These are phyloP conservation scores for Termitomyces sp. DNA, from an alignment of 768 basidiomycete species.

Conservation along the genomic window DNA sequence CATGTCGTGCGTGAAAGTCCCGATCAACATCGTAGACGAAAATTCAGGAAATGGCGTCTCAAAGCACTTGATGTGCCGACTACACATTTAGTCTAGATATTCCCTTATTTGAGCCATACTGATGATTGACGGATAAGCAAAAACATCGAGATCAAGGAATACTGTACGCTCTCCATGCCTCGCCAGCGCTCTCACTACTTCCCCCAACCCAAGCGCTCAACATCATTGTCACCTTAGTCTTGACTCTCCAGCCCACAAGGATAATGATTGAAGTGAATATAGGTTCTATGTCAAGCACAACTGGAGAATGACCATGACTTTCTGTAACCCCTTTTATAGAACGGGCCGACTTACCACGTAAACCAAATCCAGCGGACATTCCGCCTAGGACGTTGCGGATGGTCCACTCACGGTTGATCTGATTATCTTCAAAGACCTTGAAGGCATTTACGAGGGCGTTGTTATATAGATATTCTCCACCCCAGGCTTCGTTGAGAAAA, in stretches of 20 bases:
- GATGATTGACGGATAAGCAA: not conserved
- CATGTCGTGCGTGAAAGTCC: too few species aligned
- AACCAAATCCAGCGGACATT: constrained; percentile 82
- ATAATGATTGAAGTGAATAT: constrained; percentile 74
- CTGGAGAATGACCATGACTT: constrained; percentile 21
- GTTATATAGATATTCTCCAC: constrained; percentile 20
- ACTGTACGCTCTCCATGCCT: constrained; percentile 80
- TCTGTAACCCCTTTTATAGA: not conserved
- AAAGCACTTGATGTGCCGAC: not conserved
- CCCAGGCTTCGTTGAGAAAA: constrained; percentile 23
- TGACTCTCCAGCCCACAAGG: constrained; percentile 66
- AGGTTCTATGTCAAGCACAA: constrained; percentile 76
- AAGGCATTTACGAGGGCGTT: constrained; percentile 38
- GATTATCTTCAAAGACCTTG: constrained; percentile 65
- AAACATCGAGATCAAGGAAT: constrained; percentile 47
- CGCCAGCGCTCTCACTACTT: constrained; percentile 48
- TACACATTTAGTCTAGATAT: not conserved
- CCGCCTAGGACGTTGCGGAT: constrained; percentile 82
- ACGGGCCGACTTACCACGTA: constrained; percentile 53
- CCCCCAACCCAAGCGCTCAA: constrained; percentile 68
- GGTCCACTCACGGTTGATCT: constrained; percentile 78
- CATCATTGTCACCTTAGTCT: constrained; percentile 58
- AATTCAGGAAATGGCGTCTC: too few species aligned
- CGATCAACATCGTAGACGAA: too few species aligned
- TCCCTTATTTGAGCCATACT: not conserved